Percentiles rank a stretch among this genome's conserved stretches.
phyloP scores from a whole-genome alignment of 1,139 yeast species.

The Hyphopichia burtonii region DNA sequence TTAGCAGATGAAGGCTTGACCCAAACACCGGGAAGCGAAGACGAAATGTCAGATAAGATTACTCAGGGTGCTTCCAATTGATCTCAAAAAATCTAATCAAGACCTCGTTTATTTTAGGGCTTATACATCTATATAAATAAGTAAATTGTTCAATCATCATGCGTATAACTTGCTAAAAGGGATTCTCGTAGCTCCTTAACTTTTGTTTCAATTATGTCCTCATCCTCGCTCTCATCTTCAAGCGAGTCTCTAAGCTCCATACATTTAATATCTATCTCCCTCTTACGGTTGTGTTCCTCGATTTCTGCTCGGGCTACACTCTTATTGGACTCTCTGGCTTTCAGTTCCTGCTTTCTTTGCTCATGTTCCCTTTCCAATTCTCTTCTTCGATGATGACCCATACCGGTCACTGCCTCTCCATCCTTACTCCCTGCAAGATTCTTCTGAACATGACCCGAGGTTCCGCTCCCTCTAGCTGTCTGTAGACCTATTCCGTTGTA shows the following conservation, averaged over 20 bases:
- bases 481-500: conserved; percentile 67
- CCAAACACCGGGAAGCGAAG: neutral
- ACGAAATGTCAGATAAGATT: neutral
- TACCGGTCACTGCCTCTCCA: conserved; percentile 9
- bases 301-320: conserved; percentile 6
- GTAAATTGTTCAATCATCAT: too few species aligned
- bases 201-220: conserved; percentile 21
- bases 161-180: too few species aligned
- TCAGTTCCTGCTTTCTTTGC: conserved; percentile 12
- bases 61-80: too few species aligned
- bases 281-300: conserved; percentile 42
- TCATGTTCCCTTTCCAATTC: conserved; percentile 15
- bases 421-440: conserved; percentile 34
- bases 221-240: conserved; percentile 48
- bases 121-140: too few species aligned
- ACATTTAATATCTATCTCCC: conserved; percentile 55
- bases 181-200: conserved; percentile 20
- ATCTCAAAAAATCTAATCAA: too few species aligned
- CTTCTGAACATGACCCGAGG: conserved; percentile 66
- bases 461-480: conserved; percentile 69
- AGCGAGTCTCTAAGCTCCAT: conserved; percentile 53
- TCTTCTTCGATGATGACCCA: conserved; percentile 32
- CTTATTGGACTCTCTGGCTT: conserved; percentile 12
- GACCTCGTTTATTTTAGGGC: too few species aligned
- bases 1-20: neutral